A percentile compares a stretch with the other conserved stretches of the same genome.
These are phyloP conservation scores for Aspergillus homomorphus DNA, from an alignment of 495 filamentous ascomycete species.

Conservation along the genomic window DNA sequence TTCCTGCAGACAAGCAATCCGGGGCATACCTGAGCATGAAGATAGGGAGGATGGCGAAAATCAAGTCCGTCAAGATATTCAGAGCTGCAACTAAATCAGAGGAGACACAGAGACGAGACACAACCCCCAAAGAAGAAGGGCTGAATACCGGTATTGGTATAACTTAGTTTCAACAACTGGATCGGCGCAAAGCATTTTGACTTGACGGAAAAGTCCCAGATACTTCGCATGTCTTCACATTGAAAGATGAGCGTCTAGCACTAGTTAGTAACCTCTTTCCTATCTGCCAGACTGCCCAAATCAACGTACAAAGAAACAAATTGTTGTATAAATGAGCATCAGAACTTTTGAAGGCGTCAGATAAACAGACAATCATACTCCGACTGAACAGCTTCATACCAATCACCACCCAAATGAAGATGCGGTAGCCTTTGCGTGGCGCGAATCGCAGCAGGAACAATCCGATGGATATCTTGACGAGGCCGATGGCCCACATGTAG, in stretches of 20 bases:
- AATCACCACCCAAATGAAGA: constrained; percentile 31
- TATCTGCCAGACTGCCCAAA: not conserved
- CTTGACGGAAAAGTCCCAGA: constrained; percentile 36
- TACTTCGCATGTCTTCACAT: constrained; percentile 20
- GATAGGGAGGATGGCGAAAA: constrained; percentile 41
- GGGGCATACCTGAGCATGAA: constrained; percentile 33
- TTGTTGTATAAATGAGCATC: constrained; percentile 38
- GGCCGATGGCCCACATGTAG: constrained; percentile 37
- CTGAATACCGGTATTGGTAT: constrained; percentile 31
- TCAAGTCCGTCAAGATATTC: constrained; percentile 42
- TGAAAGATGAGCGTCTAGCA: constrained; percentile 24
- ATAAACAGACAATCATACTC: no score
- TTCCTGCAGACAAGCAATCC: not conserved
- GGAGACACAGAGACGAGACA: not conserved
- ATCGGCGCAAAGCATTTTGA: constrained; percentile 32
- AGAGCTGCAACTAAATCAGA: constrained; percentile 19
- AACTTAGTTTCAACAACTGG: constrained; percentile 32
- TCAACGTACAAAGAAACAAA: constrained; percentile 24
- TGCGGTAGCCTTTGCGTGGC: constrained; percentile 28
- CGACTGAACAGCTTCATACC: constrained; percentile 12
- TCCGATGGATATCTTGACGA: constrained; percentile 47
- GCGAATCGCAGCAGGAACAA: constrained; percentile 45
- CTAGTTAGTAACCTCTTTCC: not conserved
- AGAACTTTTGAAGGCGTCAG: constrained; percentile 27
- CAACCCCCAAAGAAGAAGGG: no score